Percentiles rank a stretch among this genome's conserved stretches.
Conservation (phyloP, 2,329 filamentous ascomycete species). For the Colletotrichum sidae region DNA sequence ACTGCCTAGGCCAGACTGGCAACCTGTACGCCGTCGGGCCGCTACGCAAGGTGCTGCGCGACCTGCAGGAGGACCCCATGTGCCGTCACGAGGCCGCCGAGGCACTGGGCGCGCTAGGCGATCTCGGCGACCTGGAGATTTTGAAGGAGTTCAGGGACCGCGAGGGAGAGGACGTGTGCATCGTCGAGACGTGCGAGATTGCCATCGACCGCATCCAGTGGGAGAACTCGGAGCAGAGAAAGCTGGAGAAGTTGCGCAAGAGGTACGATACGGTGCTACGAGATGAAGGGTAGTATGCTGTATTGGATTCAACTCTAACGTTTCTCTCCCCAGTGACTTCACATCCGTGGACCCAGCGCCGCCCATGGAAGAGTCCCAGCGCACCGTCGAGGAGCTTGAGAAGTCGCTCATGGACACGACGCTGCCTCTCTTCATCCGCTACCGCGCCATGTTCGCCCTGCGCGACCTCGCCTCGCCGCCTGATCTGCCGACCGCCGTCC, state of each 20-base stretch:
- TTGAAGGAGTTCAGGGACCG: slow-evolving; percentile 81
- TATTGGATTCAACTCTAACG: slow-evolving; percentile 23
- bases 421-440: slow-evolving; percentile 88
- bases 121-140: slow-evolving; percentile 78
- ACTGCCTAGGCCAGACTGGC: slow-evolving; percentile 92
- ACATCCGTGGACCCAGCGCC: slow-evolving; percentile 95
- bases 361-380: slow-evolving; percentile 78
- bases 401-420: slow-evolving; percentile 81
- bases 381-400: slow-evolving; percentile 80
- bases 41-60: slow-evolving; percentile 78
- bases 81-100: slow-evolving; percentile 97
- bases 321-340: slow-evolving; percentile 76
- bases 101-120: slow-evolving; percentile 88
- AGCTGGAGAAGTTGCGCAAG: slow-evolving; percentile 80
- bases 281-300: slow-evolving; percentile 14
- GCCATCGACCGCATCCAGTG: slow-evolving; percentile 94
- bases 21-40: slow-evolving; percentile 80
- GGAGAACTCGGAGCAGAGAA: slow-evolving; percentile 81
- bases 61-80: slow-evolving; percentile 91
- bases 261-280: slow-evolving; percentile 67
- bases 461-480: slow-evolving; percentile 95
- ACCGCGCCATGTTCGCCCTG: slow-evolving; percentile 97
- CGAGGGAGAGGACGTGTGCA: slow-evolving; percentile 78
- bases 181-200: slow-evolving; percentile 97
- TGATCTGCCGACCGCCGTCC: slow-evolving; percentile 86